Conservation (phyloP, 2,329 filamentous ascomycete genomes). For the Sporothrix curviconia region DNA sequence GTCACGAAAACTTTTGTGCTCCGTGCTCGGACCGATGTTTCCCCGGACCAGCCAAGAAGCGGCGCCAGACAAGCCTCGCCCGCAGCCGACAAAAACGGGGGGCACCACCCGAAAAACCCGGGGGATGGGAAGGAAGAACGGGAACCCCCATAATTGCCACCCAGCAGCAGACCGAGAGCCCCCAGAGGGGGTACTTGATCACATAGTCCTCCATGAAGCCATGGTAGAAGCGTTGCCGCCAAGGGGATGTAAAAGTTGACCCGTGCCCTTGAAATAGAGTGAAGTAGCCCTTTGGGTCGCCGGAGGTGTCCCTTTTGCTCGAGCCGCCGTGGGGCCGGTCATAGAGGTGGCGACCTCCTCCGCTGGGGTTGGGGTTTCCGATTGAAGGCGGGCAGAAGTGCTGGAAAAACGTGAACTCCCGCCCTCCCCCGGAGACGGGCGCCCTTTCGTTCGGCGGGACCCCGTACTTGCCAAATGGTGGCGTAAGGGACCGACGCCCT, state of each 20-base stretch:
- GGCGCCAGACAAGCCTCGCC: no score
- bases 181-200: slow-evolving; percentile 99
- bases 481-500: slow-evolving; percentile 85
- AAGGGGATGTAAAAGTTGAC: slow-evolving; percentile 95
- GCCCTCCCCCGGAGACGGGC: slow-evolving; percentile 84
- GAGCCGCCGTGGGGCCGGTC: slow-evolving; percentile 84
- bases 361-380: slow-evolving; percentile 91
- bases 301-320: slow-evolving; percentile 91
- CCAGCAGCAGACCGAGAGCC: slow-evolving; percentile 86
- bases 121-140: slow-evolving; percentile 91
- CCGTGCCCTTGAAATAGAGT: slow-evolving; percentile 98
- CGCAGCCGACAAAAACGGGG: no score
- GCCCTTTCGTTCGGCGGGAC: no score
- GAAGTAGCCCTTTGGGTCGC: slow-evolving; percentile 99
- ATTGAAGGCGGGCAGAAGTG: slow-evolving; percentile 89
- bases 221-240: slow-evolving; percentile 86
- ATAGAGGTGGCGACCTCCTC: slow-evolving; percentile 93
- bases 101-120: slow-evolving; percentile 52
- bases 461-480: slow-evolving; percentile 95
- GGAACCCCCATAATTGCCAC: no score
- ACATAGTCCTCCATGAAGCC: slow-evolving; percentile 99
- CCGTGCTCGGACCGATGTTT: no score
- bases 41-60: no score
- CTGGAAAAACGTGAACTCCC: slow-evolving; percentile 94
- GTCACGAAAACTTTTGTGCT: no score